phyloP scores from a whole-genome alignment of 1,284 basidiomycete species.

The Austroboletus rostrupii region DNA sequence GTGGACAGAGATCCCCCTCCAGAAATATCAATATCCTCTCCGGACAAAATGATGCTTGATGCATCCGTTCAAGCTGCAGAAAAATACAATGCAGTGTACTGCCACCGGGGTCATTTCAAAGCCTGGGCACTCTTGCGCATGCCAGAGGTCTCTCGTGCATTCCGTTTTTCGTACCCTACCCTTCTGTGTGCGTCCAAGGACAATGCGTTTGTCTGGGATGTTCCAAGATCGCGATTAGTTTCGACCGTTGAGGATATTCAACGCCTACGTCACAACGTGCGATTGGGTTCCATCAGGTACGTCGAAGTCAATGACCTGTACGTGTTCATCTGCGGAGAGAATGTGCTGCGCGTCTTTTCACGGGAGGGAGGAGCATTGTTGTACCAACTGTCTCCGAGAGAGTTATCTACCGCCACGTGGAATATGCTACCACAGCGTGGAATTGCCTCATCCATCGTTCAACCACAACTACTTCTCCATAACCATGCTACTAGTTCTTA shows the following conservation, averaged over 20 bases:
- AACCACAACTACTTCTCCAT: conserved; percentile 15
- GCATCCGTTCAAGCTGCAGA: conserved; percentile 18
- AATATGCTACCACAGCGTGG: conserved; percentile 22
- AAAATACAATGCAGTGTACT: conserved; percentile 6
- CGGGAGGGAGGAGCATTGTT: conserved; percentile 43
- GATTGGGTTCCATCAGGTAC: conserved; percentile 49
- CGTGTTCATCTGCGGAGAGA: conserved; percentile 55
- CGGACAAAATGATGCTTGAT: conserved; percentile 36
- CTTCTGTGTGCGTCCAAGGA: conserved; percentile 46
- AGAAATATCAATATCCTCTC: conserved; percentile 23
- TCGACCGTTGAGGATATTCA: conserved; percentile 46
- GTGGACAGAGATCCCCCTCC: conserved; percentile 24
- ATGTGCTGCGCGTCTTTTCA: conserved; percentile 50
- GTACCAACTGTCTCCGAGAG: conserved; percentile 38
- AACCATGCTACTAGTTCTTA: conserved; percentile 5
- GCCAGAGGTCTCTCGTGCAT: conserved; percentile 50
- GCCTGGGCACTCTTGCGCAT: conserved; percentile 54
- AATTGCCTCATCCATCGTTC: conserved; percentile 22
- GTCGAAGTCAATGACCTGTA: conserved; percentile 61
- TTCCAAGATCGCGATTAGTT: conserved; percentile 44
- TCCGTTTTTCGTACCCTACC: conserved; percentile 64
- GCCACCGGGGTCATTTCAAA: conserved; percentile 45
- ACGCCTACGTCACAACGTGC: conserved; percentile 12
- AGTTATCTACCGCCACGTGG: conserved; percentile 29
- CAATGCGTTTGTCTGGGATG: conserved; percentile 56